phyloP scores from a whole-genome alignment of 805 yeast genomes.

The Kodamaea sagamina region DNA sequence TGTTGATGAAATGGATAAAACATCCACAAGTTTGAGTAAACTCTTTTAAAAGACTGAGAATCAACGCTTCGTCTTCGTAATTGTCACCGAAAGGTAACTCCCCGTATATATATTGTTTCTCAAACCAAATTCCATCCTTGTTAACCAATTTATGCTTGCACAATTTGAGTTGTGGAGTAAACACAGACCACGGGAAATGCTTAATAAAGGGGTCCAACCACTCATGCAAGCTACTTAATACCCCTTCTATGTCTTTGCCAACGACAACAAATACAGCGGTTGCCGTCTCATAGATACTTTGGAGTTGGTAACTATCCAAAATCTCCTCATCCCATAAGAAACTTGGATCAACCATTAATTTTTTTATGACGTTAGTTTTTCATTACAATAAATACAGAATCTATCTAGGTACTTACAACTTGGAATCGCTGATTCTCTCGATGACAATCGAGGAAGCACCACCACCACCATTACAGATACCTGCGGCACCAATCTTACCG shows the following conservation, averaged over 20 bases:
- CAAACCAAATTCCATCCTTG: constrained; percentile 1
- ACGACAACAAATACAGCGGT: constrained; percentile 7
- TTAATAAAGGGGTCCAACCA: constrained; percentile 22
- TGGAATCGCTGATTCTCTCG: constrained; percentile 54
- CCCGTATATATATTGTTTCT: constrained; percentile 37
- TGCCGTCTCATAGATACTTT: not conserved
- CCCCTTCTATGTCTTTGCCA: not conserved
- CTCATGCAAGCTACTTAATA: constrained; percentile 9
- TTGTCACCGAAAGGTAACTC: constrained; percentile 46
- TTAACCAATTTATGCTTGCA: constrained; percentile 5
- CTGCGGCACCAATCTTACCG: constrained; percentile 86
- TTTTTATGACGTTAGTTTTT: not conserved
- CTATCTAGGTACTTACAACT: constrained; percentile 28
- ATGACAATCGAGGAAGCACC: constrained; percentile 94
- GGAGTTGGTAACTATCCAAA: constrained; percentile 7
- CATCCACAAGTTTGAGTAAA: constrained; percentile 26
- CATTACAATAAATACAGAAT: constrained; percentile 4
- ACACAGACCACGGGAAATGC: constrained; percentile 24
- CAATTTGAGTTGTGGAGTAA: constrained; percentile 9
- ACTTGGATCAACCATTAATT: constrained; percentile 6
- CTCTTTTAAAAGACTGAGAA: constrained; percentile 41
- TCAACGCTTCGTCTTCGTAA: constrained; percentile 47
- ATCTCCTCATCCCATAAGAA: constrained; percentile 11
- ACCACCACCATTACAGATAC: constrained; percentile 99
- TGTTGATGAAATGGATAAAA: constrained; percentile 11